A percentile compares a stretch with the other conserved stretches of the same genome.
Conservation (phyloP, 805 yeast genomes). For the Blastobotrys muscicola region DNA sequence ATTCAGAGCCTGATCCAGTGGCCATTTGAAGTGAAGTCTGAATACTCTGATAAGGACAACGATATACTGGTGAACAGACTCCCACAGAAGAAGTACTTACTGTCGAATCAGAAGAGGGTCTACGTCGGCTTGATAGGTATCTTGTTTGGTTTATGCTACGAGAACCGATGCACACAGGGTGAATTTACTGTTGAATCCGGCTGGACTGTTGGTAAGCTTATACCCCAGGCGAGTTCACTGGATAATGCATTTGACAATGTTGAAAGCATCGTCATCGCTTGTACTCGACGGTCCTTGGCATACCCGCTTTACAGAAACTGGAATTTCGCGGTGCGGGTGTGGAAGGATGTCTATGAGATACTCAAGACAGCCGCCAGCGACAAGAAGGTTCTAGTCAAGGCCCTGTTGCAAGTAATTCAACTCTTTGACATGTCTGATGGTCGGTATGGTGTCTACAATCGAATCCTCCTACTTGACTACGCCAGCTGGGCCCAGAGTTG, state of each 20-base stretch:
- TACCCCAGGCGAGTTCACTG: slow-evolving; percentile 67
- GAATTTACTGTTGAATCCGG: slow-evolving; percentile 75
- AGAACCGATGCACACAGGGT: slow-evolving; percentile 63
- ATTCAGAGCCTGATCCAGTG: slow-evolving; percentile 36
- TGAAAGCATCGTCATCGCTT: slow-evolving; percentile 46
- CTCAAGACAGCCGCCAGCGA: slow-evolving; percentile 46
- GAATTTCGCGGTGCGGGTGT: slow-evolving; percentile 46
- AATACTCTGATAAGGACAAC: slow-evolving; percentile 37
- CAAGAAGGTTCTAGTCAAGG: slow-evolving; percentile 50
- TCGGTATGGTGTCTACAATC: slow-evolving; percentile 68
- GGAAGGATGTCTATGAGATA: slow-evolving; percentile 65
- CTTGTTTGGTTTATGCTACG: slow-evolving; percentile 67
- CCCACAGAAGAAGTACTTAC: slow-evolving; percentile 46
- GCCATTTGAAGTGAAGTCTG: neutral
- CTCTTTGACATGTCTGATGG: slow-evolving; percentile 61
- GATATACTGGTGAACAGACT: slow-evolving; percentile 52
- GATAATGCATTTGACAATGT: slow-evolving; percentile 43
- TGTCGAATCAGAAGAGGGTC: slow-evolving; percentile 45
- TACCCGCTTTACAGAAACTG: slow-evolving; percentile 75
- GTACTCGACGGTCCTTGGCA: slow-evolving; percentile 62
- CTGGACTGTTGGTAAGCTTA: slow-evolving; percentile 84
- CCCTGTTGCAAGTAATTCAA: slow-evolving; percentile 54
- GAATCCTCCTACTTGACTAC: slow-evolving; percentile 66
- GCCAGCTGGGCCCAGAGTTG: slow-evolving; percentile 61
- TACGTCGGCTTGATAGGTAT: slow-evolving; percentile 58